phyloP scores from a whole-genome alignment of 2,329 filamentous ascomycete genomes.

The Penicillium sp. region DNA sequence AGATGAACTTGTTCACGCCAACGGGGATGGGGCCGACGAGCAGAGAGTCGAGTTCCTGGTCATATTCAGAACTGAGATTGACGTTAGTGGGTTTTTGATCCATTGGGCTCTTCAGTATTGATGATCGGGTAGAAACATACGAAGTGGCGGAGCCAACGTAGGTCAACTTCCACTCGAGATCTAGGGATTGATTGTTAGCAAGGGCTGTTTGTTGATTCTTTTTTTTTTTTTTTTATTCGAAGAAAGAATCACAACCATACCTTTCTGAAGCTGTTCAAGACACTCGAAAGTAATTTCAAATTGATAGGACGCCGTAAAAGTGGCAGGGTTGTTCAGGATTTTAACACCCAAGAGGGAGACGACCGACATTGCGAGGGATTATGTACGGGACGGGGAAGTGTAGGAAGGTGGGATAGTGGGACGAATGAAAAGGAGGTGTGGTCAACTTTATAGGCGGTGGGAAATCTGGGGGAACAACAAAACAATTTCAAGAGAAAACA shows the following conservation, averaged over 20 bases:
- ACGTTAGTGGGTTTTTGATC: not conserved
- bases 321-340: constrained; percentile 94
- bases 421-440: constrained; percentile 6
- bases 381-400: constrained; percentile 15
- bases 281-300: constrained; percentile 99
- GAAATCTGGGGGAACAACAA: constrained; percentile 8
- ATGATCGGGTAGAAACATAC: constrained; percentile 55
- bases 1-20: constrained; percentile 97
- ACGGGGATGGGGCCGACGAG: constrained; percentile 97
- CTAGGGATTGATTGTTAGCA: constrained; percentile 49
- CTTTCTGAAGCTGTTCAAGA: constrained; percentile 89
- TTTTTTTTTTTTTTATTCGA: not conserved
- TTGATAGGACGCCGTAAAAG: constrained; percentile 88
- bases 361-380: constrained; percentile 73
- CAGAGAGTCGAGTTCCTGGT: constrained; percentile 96
- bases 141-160: constrained; percentile 98
- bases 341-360: constrained; percentile 94
- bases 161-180: constrained; percentile 98
- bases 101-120: not conserved
- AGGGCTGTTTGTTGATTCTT: not conserved
- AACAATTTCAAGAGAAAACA: constrained; percentile 18
- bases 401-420: constrained; percentile 7
- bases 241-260: constrained; percentile 45
- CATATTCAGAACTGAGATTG: constrained; percentile 78
- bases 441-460: constrained; percentile 16